Evolutionary conservation across 2,329 filamentous ascomycete species (phyloP).

Genomic region (Trichoderma koningii): DNA sequence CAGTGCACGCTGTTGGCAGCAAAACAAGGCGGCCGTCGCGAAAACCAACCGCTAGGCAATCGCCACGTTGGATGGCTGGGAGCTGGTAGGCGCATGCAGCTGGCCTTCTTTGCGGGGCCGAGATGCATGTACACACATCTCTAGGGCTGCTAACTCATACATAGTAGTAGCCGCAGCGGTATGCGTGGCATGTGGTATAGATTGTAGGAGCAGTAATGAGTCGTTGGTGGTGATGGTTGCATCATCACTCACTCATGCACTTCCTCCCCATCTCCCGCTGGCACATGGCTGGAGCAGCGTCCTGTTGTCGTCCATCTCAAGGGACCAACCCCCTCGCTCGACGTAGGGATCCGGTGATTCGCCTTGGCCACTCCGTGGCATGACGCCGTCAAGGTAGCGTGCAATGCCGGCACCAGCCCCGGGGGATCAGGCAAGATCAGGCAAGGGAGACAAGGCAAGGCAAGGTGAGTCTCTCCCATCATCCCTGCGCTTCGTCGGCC

Average conservation of each 20-base stretch:
- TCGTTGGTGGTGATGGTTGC: not conserved
- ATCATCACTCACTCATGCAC: not conserved
- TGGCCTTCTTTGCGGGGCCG: conserved; percentile 12
- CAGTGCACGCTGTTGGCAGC: not conserved
- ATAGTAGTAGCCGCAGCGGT: not conserved
- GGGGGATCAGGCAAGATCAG: not conserved
- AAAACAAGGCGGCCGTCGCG: not conserved
- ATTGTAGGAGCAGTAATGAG: too few species aligned
- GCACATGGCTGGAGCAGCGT: not conserved
- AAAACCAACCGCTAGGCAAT: conserved; percentile 24
- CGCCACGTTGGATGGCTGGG: conserved; percentile 20
- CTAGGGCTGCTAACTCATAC: not conserved
- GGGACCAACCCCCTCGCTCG: not conserved
- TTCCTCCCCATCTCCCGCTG: not conserved
- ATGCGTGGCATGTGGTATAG: too few species aligned
- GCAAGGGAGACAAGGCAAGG: not conserved
- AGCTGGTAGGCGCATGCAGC: conserved; percentile 19
- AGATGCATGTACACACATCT: conserved; percentile 4
- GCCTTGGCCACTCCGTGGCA: not conserved
- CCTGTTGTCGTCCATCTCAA: conserved; percentile 1
- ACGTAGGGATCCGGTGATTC: conserved; percentile 4
- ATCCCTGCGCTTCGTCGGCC: conserved; percentile 15
- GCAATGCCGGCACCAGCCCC: not conserved
- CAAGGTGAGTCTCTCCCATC: not conserved
- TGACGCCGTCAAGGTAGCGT: conserved; percentile 2